These are phyloP conservation scores for Graphilbum fragrans DNA, from an alignment of 2,329 filamentous ascomycete genomes.

Conservation along the genomic window DNA sequence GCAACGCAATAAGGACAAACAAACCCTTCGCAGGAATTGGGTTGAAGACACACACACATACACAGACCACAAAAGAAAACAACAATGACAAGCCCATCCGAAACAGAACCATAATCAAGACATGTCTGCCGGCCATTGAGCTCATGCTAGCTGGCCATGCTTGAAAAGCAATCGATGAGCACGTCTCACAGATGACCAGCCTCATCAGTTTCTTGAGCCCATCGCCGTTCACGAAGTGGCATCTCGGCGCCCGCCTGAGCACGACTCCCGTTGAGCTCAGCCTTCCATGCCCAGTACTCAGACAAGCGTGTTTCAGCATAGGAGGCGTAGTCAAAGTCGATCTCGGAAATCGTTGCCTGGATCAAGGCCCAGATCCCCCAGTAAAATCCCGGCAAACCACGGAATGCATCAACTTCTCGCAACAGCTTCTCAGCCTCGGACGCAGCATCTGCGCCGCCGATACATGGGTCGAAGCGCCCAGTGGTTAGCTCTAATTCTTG, in stretches of 20 bases:
- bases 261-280: constrained; percentile 54
- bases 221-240: constrained; percentile 66
- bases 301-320: constrained; percentile 80
- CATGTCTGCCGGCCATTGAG: background rate
- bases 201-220: constrained; percentile 44
- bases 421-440: constrained; percentile 58
- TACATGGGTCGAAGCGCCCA: constrained; percentile 13
- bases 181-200: background rate
- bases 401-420: constrained; percentile 73
- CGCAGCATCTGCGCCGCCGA: constrained; percentile 33
- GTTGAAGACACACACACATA: background rate
- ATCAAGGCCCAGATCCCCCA: constrained; percentile 96
- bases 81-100: background rate
- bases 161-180: background rate
- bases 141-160: too few species aligned
- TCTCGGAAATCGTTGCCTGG: constrained; percentile 85
- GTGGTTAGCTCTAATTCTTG: constrained; percentile 13
- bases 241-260: constrained; percentile 39
- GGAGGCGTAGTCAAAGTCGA: constrained; percentile 90
- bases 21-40: background rate
- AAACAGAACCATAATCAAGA: background rate
- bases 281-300: constrained; percentile 91
- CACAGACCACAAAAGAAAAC: background rate
- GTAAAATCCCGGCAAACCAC: constrained; percentile 79
- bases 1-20: background rate